A percentile compares a stretch with the other conserved stretches of the same genome.
These are phyloP conservation scores for Gossypium herbaceum DNA, from an alignment of 345 rosid species.

Conservation along the genomic window DNA sequence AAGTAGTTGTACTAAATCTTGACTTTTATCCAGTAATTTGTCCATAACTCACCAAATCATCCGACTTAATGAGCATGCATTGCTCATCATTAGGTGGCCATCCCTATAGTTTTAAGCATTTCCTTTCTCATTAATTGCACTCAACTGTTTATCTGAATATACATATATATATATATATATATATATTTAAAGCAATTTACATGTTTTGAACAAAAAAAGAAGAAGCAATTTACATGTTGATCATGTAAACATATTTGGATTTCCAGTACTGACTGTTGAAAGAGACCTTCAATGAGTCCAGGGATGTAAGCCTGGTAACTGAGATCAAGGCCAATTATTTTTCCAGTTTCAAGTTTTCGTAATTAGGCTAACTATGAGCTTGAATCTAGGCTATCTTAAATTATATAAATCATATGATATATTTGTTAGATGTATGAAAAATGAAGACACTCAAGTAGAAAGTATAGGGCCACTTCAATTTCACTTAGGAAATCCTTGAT, in stretches of 20 bases:
- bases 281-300: neutral
- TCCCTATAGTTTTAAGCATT: neutral
- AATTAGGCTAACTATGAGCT: neutral
- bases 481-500: neutral
- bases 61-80: neutral
- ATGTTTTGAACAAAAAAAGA: neutral
- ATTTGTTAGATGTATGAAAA: neutral
- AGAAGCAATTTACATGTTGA: neutral
- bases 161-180: neutral
- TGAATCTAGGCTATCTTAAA: neutral
- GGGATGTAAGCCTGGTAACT: neutral
- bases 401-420: neutral
- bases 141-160: neutral
- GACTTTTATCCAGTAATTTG: neutral
- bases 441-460: neutral
- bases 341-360: no score
- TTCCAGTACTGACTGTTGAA: no score
- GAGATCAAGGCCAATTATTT: neutral
- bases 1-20: neutral
- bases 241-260: neutral
- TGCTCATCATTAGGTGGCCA: neutral
- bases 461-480: neutral
- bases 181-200: neutral
- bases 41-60: neutral
- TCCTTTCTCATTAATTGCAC: neutral